Percentiles rank a stretch among this genome's conserved stretches.
These are phyloP conservation scores for Pseudophaeomoniella oleicola DNA, from an alignment of 2,329 filamentous ascomycete genomes.

Conservation along the genomic window DNA sequence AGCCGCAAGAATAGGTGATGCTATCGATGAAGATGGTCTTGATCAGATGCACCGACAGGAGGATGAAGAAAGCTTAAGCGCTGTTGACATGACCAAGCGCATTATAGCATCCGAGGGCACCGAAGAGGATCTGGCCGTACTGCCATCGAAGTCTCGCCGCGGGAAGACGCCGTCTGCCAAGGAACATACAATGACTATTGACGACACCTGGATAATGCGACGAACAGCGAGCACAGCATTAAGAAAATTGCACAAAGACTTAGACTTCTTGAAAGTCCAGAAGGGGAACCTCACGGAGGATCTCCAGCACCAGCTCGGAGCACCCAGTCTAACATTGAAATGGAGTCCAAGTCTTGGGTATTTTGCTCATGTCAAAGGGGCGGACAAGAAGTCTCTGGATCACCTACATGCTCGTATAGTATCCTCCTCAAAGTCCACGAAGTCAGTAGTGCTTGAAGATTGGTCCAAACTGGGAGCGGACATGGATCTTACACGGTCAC, in stretches of 20 bases:
- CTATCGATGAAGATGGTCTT: conserved; percentile 91
- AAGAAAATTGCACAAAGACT: conserved; percentile 49
- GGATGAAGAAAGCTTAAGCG: conserved; percentile 54
- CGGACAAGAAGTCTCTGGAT: conserved; percentile 38
- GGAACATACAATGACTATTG: conserved; percentile 21
- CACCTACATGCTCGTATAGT: conserved; percentile 40
- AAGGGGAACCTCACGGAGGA: conserved; percentile 45
- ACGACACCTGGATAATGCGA: conserved; percentile 51
- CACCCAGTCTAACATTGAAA: conserved; percentile 57
- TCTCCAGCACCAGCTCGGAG: conserved; percentile 47
- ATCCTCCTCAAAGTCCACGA: conserved; percentile 68
- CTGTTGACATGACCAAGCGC: conserved; percentile 59
- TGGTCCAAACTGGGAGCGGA: conserved; percentile 72
- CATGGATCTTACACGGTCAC: conserved; percentile 62
- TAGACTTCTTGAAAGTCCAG: conserved; percentile 45
- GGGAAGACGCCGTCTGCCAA: conserved; percentile 14
- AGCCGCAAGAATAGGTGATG: conserved; percentile 53
- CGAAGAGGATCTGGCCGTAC: conserved; percentile 37
- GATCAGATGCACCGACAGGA: conserved; percentile 63
- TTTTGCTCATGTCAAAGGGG: conserved; percentile 74
- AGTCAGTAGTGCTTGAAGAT: conserved; percentile 66
- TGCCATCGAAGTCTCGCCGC: conserved; percentile 36
- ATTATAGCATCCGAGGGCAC: conserved; percentile 53
- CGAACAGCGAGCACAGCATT: conserved; percentile 52
- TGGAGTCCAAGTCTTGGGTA: conserved; percentile 83